Conservation (phyloP, 495 filamentous ascomycete genomes). For the Rhypophila decipiens region DNA sequence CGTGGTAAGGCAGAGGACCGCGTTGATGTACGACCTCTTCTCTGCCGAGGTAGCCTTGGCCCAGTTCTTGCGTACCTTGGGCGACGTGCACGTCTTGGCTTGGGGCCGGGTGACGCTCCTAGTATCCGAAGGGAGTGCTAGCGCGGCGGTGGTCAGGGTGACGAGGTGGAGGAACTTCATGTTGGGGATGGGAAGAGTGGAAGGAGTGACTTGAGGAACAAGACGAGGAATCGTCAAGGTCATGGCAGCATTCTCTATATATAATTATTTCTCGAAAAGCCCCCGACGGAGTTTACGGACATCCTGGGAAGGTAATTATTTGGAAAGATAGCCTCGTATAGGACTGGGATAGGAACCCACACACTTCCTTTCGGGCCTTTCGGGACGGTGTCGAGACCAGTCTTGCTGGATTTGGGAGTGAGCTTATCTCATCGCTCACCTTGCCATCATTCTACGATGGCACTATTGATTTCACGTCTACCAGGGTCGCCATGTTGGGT, state of each 20-base stretch:
- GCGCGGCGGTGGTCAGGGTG: neutral
- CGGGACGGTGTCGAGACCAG: neutral
- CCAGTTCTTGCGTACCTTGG: constrained; percentile 4
- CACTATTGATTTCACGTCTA: neutral
- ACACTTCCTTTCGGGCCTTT: neutral
- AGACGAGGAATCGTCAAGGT: neutral
- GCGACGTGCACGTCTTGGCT: neutral
- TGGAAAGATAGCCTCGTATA: neutral
- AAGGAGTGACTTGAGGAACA: neutral
- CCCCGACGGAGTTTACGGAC: neutral
- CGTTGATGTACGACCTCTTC: constrained; percentile 4
- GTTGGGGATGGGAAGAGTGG: neutral
- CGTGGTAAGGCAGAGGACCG: neutral
- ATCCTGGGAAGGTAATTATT: neutral
- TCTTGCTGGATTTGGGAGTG: neutral
- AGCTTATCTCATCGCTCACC: neutral
- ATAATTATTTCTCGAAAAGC: neutral
- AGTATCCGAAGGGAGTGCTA: neutral
- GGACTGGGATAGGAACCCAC: neutral
- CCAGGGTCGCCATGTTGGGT: neutral
- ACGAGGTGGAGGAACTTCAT: constrained; percentile 4
- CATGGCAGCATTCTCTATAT: neutral
- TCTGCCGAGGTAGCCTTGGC: constrained; percentile 2
- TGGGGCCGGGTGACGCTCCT: neutral
- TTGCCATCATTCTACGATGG: neutral